Base-by-base conservation (phyloP, 495 filamentous ascomycete genomes). In the Lophiostoma macrostomum region DNA sequence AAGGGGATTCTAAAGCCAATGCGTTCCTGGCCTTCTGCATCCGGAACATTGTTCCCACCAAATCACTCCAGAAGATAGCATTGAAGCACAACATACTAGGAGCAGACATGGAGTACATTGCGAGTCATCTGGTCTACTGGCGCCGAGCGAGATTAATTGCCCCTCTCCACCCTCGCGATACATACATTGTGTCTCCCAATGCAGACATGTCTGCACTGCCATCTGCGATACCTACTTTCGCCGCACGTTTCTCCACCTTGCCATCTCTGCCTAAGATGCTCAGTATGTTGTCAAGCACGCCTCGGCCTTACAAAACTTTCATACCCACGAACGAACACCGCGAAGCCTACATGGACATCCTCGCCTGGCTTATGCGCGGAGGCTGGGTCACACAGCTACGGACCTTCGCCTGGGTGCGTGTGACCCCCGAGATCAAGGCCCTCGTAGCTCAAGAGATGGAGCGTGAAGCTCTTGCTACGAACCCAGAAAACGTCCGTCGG, bases 91-190 rank as follows among this genome's bases (percentile, higher is more conserved):
- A 80, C 6, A 85, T 96, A 29, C 79, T 86, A 1, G 77, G 93
- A 5, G 71, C 78, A 4, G 86, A 93, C 29, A 85, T 96, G 54
- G 86, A 90, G 50, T 79, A 86, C 63, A 81, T 94, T 40, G 89
- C 90, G 10, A 83, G 86, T 37, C 91, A 97, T 69, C 82, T 98
- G 42, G 89, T 97, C 34, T 94, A 91, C 72, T 96, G 90, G 90
- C 80, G 93, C 25, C 84, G 89, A 42, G 93, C 91, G 29, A 86
- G 91, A 30, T 85, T 91, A 24, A 95, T 98, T 50, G 88, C 90
- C 10, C 93, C 93, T 1, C 78, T 97, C 12, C 89, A 96, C 58
- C 85, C 84, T 28, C 75, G 91, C 27, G 89, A 97, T 66, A 88
- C 82, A n/a, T 98, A 96, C 68, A 86, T 96, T 22, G 82, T 95